These are phyloP conservation scores for Globisporangium mamillatum DNA, from an alignment of 352 stramenopile genomes.

Conservation along the genomic window DNA sequence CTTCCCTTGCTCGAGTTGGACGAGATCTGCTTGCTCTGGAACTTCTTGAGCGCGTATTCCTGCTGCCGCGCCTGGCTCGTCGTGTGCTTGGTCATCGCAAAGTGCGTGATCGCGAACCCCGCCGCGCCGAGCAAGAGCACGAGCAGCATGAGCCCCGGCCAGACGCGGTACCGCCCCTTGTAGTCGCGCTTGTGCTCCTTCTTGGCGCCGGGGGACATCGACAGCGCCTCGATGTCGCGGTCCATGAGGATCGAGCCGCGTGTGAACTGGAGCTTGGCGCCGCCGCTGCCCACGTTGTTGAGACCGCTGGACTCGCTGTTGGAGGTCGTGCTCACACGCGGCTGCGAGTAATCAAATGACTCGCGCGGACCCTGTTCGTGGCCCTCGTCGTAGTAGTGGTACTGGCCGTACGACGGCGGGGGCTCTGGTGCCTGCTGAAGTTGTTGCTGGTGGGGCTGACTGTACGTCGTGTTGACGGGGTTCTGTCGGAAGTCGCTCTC, in stretches of 20 bases:
- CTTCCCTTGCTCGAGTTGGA: constrained; percentile 11
- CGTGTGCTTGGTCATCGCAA: constrained; percentile 22
- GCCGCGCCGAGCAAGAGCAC: constrained; percentile 32
- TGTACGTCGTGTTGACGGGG: too few relatives aligned
- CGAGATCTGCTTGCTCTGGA: constrained; percentile 16
- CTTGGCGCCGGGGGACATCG: background rate
- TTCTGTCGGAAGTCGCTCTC: background rate
- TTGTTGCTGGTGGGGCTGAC: background rate
- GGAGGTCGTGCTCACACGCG: constrained; percentile 11
- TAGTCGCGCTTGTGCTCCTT: constrained; percentile 31
- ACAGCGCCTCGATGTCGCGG: constrained; percentile 47
- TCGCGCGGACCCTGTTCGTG: constrained; percentile 13
- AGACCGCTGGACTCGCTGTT: background rate
- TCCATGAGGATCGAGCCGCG: constrained; percentile 39
- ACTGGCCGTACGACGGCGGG: constrained; percentile 6
- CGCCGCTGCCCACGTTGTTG: background rate
- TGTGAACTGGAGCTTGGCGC: constrained; percentile 25
- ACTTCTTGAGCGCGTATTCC: constrained; percentile 26
- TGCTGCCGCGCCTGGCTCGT: constrained; percentile 18
- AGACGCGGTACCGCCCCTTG: constrained; percentile 57
- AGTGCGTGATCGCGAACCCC: constrained; percentile 29
- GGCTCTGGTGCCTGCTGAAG: background rate
- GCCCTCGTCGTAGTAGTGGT: constrained; percentile 15
- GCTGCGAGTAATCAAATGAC: constrained; percentile 5
- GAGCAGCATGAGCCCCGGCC: constrained; percentile 42